Evolutionary conservation across 768 basidiomycete genomes (phyloP).

Genomic region (Mycena epipterygia): DNA sequence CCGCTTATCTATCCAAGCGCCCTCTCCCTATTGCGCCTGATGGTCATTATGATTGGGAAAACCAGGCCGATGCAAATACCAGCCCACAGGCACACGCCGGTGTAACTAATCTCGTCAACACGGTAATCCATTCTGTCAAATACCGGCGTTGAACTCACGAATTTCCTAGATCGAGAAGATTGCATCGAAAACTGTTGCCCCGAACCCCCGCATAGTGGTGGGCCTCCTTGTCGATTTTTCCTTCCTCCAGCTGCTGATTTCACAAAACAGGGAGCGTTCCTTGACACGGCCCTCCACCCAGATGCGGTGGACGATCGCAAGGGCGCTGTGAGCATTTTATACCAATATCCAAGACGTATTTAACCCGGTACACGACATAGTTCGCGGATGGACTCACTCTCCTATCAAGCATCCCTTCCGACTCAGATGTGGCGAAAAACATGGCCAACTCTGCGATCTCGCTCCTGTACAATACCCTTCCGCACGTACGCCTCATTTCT

Average conservation of each 20-base stretch:
- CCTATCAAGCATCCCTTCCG: slow-evolving; percentile 43
- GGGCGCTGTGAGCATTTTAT: slow-evolving; percentile 40
- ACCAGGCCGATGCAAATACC: slow-evolving; percentile 44
- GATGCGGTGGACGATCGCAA: slow-evolving; percentile 60
- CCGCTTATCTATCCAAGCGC: slow-evolving; percentile 51
- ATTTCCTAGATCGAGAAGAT: slow-evolving; percentile 37
- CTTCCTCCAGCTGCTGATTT: neutral
- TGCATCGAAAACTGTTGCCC: slow-evolving; percentile 41
- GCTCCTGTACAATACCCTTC: slow-evolving; percentile 70
- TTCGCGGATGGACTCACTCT: slow-evolving; percentile 46
- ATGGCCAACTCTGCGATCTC: slow-evolving; percentile 48
- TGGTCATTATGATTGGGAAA: slow-evolving; percentile 61
- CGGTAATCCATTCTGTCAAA: slow-evolving; percentile 23
- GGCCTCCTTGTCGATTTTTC: slow-evolving; percentile 1
- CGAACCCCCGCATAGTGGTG: slow-evolving; percentile 42
- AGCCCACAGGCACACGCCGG: slow-evolving; percentile 49
- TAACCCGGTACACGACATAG: slow-evolving; percentile 30
- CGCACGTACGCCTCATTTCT: slow-evolving; percentile 58
- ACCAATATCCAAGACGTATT: neutral
- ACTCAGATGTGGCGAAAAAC: slow-evolving; percentile 33
- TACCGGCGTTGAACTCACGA: neutral
- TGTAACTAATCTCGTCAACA: slow-evolving; percentile 48
- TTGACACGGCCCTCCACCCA: slow-evolving; percentile 46
- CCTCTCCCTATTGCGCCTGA: slow-evolving; percentile 56
- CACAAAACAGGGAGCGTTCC: slow-evolving; percentile 44